phyloP scores from a whole-genome alignment of 164 flowering plant genomes.

The Dillenia suffruticosa region DNA sequence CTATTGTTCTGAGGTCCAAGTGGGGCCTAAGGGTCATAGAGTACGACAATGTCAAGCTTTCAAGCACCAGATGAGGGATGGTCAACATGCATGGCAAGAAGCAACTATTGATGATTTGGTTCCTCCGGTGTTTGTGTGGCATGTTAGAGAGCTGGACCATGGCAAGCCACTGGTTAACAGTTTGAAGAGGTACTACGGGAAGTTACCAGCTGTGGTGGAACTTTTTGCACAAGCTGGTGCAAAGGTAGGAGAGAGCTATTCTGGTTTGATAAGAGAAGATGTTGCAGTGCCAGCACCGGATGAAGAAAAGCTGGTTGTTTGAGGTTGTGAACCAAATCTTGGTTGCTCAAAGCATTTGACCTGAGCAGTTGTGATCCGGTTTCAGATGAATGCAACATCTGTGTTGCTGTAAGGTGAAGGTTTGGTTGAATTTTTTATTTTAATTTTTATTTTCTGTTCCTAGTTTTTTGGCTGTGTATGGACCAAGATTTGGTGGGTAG shows the following conservation, averaged over 20 bases:
- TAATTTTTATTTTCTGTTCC: too few relatives aligned
- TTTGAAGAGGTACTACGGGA: conserved; percentile 53
- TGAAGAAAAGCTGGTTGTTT: conserved; percentile 41
- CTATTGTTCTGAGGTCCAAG: conserved; percentile 56
- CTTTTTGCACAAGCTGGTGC: conserved; percentile 57
- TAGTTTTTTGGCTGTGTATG: too few relatives aligned
- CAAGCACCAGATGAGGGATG: conserved; percentile 63
- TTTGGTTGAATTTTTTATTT: too few relatives aligned
- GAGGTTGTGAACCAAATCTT: conserved; percentile 2
- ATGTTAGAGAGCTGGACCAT: conserved; percentile 20
- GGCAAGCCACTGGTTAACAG: conserved; percentile 21
- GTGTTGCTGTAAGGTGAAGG: too few relatives aligned
- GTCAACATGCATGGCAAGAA: conserved; percentile 65
- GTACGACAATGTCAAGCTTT: conserved; percentile 44
- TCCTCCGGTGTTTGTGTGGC: conserved; percentile 63
- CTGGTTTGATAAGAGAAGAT: conserved; percentile 38
- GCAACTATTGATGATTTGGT: conserved; percentile 46
- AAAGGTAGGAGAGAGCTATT: conserved; percentile 27
- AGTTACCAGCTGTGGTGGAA: conserved; percentile 54
- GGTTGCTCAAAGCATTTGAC: too few relatives aligned
- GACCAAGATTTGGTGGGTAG: too few relatives aligned
- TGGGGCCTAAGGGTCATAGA: conserved; percentile 56
- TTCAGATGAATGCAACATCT: too few relatives aligned
- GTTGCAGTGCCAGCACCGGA: conserved; percentile 36
- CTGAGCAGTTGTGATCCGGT: too few relatives aligned